phyloP scores from a whole-genome alignment of 2,329 filamentous ascomycete genomes.

The Pezicula radicicola region DNA sequence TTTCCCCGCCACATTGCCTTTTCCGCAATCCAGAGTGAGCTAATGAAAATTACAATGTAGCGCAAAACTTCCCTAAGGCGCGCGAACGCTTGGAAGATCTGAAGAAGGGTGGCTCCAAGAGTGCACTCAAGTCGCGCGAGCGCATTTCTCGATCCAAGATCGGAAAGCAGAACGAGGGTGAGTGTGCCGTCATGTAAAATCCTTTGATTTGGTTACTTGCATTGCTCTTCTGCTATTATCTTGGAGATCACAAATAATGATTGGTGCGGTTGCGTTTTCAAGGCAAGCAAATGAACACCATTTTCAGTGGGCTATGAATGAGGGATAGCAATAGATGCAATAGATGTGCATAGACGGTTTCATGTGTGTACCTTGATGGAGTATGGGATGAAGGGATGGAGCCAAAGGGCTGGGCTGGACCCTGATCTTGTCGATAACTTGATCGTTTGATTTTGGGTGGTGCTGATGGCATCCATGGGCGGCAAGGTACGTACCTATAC shows the following conservation, averaged over 20 bases:
- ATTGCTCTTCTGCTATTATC: background rate
- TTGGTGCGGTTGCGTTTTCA: no score
- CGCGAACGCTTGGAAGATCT: constrained; percentile 90
- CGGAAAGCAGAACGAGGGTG: constrained; percentile 81
- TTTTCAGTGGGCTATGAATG: no score
- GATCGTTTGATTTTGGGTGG: no score
- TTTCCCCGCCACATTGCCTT: background rate
- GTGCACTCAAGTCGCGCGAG: constrained; percentile 68
- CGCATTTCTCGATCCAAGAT: constrained; percentile 79
- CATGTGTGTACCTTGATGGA: no score
- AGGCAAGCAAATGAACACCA: no score
- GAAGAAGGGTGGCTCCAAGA: constrained; percentile 72
- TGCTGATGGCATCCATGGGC: no score
- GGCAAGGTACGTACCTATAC: no score
- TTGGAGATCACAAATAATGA: background rate
- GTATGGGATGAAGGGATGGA: no score
- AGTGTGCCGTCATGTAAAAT: constrained; percentile 77
- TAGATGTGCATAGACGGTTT: no score
- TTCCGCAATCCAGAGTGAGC: background rate
- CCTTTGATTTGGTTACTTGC: background rate
- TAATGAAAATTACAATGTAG: constrained; percentile 41
- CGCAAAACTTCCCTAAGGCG: constrained; percentile 92
- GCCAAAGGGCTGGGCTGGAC: no score
- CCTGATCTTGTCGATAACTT: no score
- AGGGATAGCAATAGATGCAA: no score